These are phyloP conservation scores for Mucor lusitanicus DNA, from an alignment of 371 early-diverging fungal species.

Conservation along the genomic window DNA sequence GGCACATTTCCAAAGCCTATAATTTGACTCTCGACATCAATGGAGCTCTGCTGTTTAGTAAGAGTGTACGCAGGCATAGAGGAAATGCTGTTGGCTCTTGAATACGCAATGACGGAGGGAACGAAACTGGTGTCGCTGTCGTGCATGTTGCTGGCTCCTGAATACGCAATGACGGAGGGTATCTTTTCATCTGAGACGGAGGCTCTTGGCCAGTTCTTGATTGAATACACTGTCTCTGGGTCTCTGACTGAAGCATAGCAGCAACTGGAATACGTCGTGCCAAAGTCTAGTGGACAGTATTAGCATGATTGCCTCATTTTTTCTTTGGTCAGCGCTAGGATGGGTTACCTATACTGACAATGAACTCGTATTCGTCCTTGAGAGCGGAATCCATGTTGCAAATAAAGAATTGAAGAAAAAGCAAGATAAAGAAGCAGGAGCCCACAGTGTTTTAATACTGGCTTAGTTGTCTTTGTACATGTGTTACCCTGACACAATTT, in stretches of 20 bases:
- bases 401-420: background rate
- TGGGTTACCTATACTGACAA: conserved; percentile 5
- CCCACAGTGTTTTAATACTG: background rate
- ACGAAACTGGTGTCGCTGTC: too few relatives aligned
- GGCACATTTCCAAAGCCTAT: conserved; percentile 8
- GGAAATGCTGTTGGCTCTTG: background rate
- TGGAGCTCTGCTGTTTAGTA: background rate
- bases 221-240: background rate
- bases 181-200: background rate
- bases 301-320: background rate
- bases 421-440: background rate
- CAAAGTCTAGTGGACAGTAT: background rate
- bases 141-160: too few relatives aligned
- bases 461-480: background rate
- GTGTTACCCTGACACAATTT: background rate
- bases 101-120: background rate
- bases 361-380: background rate
- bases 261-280: conserved; percentile 2
- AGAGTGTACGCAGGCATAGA: background rate
- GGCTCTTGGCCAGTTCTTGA: conserved; percentile 2
- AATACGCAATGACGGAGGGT: background rate
- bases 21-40: background rate
- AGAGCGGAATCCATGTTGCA: background rate
- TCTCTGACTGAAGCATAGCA: background rate
- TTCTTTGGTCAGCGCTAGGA: background rate